Evolutionary conservation across 179 eudicot species (phyloP).

Genomic region (Sideroxylon spinosum): DNA sequence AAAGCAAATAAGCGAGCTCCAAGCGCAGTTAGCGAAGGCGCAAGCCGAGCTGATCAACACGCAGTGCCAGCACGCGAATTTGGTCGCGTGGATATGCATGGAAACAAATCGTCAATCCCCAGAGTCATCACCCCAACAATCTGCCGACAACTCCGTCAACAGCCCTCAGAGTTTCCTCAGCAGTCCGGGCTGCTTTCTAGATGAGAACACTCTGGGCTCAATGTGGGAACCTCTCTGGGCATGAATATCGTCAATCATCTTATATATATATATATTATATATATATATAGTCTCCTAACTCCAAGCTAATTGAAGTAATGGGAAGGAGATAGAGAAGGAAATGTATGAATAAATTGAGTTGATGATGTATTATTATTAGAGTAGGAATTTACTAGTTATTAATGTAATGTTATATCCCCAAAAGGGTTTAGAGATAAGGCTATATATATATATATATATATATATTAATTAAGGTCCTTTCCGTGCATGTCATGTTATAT

Average conservation of each 20-base stretch:
- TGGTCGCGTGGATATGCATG: slow-evolving; percentile 46
- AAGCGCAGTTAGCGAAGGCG: slow-evolving; percentile 44
- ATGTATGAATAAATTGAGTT: background rate
- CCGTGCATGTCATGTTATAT: no score
- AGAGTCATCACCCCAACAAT: slow-evolving; percentile 21
- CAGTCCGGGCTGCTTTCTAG: slow-evolving; percentile 11
- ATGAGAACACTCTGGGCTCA: slow-evolving; percentile 24
- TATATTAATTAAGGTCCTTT: no score
- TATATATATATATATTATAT: no score
- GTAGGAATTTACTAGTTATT: no score
- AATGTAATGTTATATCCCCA: no score
- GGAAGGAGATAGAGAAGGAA: background rate
- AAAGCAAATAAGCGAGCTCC: slow-evolving; percentile 43
- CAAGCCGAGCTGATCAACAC: slow-evolving; percentile 40
- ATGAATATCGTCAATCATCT: slow-evolving; percentile 2
- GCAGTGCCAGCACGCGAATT: slow-evolving; percentile 51
- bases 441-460: no score
- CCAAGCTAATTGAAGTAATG: slow-evolving; percentile 5
- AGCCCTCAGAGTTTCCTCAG: slow-evolving; percentile 26
- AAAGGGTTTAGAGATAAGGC: no score
- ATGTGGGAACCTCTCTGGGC: slow-evolving; percentile 44
- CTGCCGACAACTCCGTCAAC: slow-evolving; percentile 13
- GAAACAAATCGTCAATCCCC: slow-evolving; percentile 28
- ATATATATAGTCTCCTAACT: background rate
- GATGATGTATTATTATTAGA: no score